Base-by-base conservation (phyloP, 2,329 filamentous ascomycete genomes). In the Aspergillus niger region DNA sequence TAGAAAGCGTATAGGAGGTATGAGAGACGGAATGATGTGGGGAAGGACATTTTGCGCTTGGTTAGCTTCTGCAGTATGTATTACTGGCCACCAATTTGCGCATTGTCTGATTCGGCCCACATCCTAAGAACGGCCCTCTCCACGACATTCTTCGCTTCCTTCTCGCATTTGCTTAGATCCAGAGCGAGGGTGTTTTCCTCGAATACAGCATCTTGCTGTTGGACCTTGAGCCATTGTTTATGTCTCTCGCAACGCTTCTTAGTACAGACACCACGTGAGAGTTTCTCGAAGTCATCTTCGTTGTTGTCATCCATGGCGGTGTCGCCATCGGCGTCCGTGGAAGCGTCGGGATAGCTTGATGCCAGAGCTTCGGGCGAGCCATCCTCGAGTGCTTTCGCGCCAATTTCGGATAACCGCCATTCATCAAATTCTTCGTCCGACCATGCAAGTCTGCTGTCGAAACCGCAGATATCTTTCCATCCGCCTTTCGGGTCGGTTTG, bases 391-490 rank as follows among this genome's bases (percentile, higher is more conserved):
- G 76, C 74, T 56, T 70, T 75, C 59, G 72, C 72, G 15, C 77
- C 80, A 15, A 66, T 66, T 7, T 72, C 70, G 0, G 73, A 76
- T 10, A 74, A 61, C 22, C 79, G 74, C 80, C 80, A 82, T 30
- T 77, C 75, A 38, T 79, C 73, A 60, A 82, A 82, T 63, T 81
- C 79, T 51, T 79, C 77, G 57, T 82, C 80, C 2, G 76, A 77
- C 80, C 80, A 82, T 0, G 79, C 73, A 26, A 82, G 70, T 20
- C 80, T 72, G 11, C 72, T 68, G 62, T 82, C 80, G 62, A 79
- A 82, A 1, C 80, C 80, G 62, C 80, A 82, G 47, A 81, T 76
- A 63, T 81, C 79, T 62, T 82, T 82, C 75, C 77, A 76, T 44
- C 77, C 75, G 26, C 74, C 74, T 61, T 81, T 80, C 2, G 79